Evolutionary conservation across 192 early-diverging fungal species (phyloP).

Genomic region (Dissophora globulifera): DNA sequence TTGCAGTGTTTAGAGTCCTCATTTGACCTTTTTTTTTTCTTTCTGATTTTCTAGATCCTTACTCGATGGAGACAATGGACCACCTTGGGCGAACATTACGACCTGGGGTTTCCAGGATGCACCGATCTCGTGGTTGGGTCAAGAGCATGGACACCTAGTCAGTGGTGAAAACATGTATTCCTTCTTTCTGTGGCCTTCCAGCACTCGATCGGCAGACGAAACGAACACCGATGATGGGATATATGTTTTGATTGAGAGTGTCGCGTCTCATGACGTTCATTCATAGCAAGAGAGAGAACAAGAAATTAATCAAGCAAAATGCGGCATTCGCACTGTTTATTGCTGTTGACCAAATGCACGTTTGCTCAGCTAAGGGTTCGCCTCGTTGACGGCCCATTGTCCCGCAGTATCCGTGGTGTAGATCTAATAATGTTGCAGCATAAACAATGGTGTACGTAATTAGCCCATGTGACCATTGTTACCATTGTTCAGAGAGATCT

Average conservation of each 20-base stretch:
- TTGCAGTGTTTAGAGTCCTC: too few species aligned
- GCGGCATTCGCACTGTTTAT: not conserved
- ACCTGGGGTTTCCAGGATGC: conserved; percentile 60
- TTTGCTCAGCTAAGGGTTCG: conserved; percentile 51
- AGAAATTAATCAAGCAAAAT: not conserved
- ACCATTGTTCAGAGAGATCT: not conserved
- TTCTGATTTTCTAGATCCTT: too few species aligned
- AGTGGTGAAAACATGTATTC: conserved; percentile 59
- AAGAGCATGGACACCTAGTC: conserved; percentile 53
- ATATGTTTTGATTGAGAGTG: conserved; percentile 34
- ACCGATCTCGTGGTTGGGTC: conserved; percentile 53
- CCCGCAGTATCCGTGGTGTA: conserved; percentile 51
- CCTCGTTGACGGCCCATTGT: conserved; percentile 40
- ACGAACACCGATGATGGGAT: conserved; percentile 11
- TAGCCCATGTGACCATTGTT: too few species aligned
- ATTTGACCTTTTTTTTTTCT: too few species aligned
- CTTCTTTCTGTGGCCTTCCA: conserved; percentile 48
- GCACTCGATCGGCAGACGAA: not conserved
- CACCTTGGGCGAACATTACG: conserved; percentile 49
- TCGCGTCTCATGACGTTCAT: conserved; percentile 31
- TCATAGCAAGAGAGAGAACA: conserved; percentile 4
- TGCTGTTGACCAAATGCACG: not conserved
- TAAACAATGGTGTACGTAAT: too few species aligned
- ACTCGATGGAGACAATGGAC: not conserved
- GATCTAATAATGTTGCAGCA: conserved; percentile 40